Conservation (phyloP, 176 grass and related monocot genomes). For the Canna indica region DNA sequence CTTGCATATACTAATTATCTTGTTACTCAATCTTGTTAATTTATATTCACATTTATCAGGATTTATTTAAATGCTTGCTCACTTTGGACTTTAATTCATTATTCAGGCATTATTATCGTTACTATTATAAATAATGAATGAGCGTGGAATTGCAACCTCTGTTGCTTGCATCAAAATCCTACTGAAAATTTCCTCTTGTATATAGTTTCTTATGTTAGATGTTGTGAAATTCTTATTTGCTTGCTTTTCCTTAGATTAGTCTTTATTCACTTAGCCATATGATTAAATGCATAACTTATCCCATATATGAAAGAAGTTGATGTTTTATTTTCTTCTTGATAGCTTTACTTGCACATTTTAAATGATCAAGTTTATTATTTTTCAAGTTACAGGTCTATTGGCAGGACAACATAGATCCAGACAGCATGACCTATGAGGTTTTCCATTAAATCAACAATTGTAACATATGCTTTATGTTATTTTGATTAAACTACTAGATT, state of each 20-base stretch:
- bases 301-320: background rate
- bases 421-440: slow-evolving; percentile 98
- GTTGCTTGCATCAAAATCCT: too few species aligned
- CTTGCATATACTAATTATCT: background rate
- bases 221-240: too few species aligned
- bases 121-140: too few species aligned
- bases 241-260: background rate
- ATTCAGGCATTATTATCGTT: too few species aligned
- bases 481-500: background rate
- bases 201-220: too few species aligned
- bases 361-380: background rate
- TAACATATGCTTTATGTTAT: slow-evolving; percentile 20
- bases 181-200: too few species aligned
- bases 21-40: too few species aligned
- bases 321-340: background rate
- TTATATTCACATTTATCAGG: background rate
- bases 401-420: slow-evolving; percentile 88
- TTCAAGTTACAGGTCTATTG: slow-evolving; percentile 55
- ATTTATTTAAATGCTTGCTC: background rate
- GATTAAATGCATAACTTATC: too few species aligned
- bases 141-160: too few species aligned
- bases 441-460: too few species aligned
- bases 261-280: background rate
- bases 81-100: too few species aligned
- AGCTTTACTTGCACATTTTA: background rate